Base-by-base conservation (phyloP, 176 grass and related monocot species). In the Avena atlantica region DNA sequence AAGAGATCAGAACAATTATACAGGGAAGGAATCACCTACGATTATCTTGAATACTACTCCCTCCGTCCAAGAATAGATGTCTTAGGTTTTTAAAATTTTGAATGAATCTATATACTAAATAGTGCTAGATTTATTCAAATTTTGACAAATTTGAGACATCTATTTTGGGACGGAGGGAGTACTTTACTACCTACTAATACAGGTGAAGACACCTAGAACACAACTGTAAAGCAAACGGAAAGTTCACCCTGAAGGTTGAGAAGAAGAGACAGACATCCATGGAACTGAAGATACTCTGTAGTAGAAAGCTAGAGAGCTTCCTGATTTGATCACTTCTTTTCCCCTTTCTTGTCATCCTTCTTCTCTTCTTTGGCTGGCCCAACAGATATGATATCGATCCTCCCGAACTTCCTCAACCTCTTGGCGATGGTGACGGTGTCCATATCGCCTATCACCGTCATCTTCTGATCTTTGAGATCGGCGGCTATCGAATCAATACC, bases 281-380 rank as follows among this genome's bases (percentile, higher is more conserved):
- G 52, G 47, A 2, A 23, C 12, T 17, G 44, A 59, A 47, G 29
- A 71, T 44, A 48, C 45, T 48, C 45, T 11, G 8, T 47, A 44
- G 12, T 48, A 45, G 5, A 19, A 37, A 9, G 9, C 14, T 14
- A 23, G 37, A 61, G 9, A 67, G 36, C 20, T 17, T 25, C 5
- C 6, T 45, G 19, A 12, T 62, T 23, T 48, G 15, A 76, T 89
- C 83, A 89, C 34, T 90, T 97, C 65, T 94, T 94, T 0, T 78
- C 86, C 40, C 78, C 90, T 83, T 94, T 94, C 78, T 92, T 94
- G 37, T 97, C 92, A 60, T 90, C 92, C 74, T 91, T 93, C 78
- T 97, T 92, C 87, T 91, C 92, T 74, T 97, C 92, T 34, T 97
- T 97, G 4, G 93, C 87, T 9, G 93, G 93, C 4, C 95, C 95